Evolutionary conservation across 306 rosid genomes (phyloP).

Genomic region (Cercis canadensis): DNA sequence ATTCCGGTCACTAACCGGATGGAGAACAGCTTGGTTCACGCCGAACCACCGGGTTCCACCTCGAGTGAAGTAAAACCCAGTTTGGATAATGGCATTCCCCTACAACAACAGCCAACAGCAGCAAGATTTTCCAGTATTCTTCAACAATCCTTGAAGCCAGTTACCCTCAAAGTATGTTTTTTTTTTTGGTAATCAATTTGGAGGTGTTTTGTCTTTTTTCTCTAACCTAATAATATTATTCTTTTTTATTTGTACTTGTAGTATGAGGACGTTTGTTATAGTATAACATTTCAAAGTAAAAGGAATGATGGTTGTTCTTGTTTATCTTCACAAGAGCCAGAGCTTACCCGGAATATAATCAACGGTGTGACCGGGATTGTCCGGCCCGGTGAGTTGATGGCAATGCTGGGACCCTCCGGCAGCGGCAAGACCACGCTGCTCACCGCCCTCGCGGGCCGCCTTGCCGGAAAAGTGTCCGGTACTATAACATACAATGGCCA

Average conservation of each 20-base stretch:
- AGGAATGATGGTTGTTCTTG: slow-evolving; percentile 33
- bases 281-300: slow-evolving; percentile 42
- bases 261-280: slow-evolving; percentile 80
- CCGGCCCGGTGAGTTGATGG: slow-evolving; percentile 73
- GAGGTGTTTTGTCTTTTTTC: no score
- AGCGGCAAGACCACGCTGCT: slow-evolving; percentile 89
- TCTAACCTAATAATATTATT: no score
- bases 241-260: slow-evolving; percentile 27
- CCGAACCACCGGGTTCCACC: slow-evolving; percentile 44
- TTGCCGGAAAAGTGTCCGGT: slow-evolving; percentile 70
- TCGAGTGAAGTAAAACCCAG: slow-evolving; percentile 33
- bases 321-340: slow-evolving; percentile 42
- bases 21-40: slow-evolving; percentile 53
- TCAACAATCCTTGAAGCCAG: slow-evolving; percentile 62
- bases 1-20: slow-evolving; percentile 43
- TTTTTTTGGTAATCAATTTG: neutral
- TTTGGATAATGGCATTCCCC: slow-evolving; percentile 43
- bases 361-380: slow-evolving; percentile 70
- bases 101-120: slow-evolving; percentile 19
- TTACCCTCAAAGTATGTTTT: slow-evolving; percentile 64
- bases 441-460: slow-evolving; percentile 72
- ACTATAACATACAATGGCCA: slow-evolving; percentile 69
- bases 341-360: slow-evolving; percentile 51
- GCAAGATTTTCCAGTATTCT: slow-evolving; percentile 48
- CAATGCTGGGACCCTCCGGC: slow-evolving; percentile 94